Evolutionary conservation across 768 basidiomycete genomes (phyloP).

Genomic region (Scleroderma bovista): DNA sequence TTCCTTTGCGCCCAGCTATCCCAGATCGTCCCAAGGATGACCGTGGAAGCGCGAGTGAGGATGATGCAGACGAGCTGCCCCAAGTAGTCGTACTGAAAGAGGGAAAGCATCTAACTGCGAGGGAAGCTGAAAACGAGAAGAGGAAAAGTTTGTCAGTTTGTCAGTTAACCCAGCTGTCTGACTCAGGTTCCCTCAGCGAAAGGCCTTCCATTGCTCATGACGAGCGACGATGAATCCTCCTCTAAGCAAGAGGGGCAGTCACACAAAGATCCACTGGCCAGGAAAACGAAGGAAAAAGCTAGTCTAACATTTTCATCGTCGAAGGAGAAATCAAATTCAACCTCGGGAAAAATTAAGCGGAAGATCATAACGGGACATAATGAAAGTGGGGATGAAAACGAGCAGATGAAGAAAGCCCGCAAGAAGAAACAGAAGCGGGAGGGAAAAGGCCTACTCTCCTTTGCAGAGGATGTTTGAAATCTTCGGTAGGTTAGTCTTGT

Average conservation of each 20-base stretch:
- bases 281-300: conserved; percentile 20
- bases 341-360: conserved; percentile 27
- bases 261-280: conserved; percentile 8
- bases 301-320: conserved; percentile 39
- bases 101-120: conserved; percentile 79
- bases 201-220: conserved; percentile 52
- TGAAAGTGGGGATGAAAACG: conserved; percentile 20
- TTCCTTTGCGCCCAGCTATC: conserved; percentile 66
- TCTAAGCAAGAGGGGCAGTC: conserved; percentile 25
- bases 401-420: conserved; percentile 20
- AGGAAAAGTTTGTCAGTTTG: conserved; percentile 52
- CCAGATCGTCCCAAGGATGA: conserved; percentile 63
- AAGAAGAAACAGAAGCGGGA: conserved; percentile 55
- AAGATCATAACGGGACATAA: conserved; percentile 32
- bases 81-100: conserved; percentile 85
- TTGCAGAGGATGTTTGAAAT: conserved; percentile 29
- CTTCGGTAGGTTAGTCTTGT: background rate
- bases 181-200: conserved; percentile 40
- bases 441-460: conserved; percentile 35
- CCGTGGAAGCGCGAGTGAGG: conserved; percentile 70
- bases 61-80: conserved; percentile 72
- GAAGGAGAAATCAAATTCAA: conserved; percentile 17
- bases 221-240: conserved; percentile 24
- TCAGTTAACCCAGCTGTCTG: background rate
- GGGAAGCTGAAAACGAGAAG: conserved; percentile 73